Evolutionary conservation across 805 yeast species (phyloP), one percentile per base, ranked within the genome.

Genomic region (Saccharomycopsis amapae): DNA sequence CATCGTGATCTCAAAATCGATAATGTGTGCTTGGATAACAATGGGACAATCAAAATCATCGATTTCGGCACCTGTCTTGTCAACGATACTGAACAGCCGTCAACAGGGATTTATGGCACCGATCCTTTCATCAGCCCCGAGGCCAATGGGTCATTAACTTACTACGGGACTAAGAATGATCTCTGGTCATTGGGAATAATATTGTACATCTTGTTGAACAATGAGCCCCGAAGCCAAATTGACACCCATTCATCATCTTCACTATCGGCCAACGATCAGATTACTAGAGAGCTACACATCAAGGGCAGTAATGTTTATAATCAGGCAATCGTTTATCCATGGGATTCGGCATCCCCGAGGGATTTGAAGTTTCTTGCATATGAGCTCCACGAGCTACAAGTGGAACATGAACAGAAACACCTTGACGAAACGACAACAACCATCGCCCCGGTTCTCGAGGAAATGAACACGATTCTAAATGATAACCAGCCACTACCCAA

Each of bases 1-100:
- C 97, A 89, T 62, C 83, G 96, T 57, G 97, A 89, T 58, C 68
- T 89, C 51, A 89, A 89, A 62, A 87, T 94, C 10, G 97, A 89
- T 58, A 89, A 89, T 61, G 67, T 89, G 24, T 62, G 90, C 34
- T 65, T 89, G 37, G 79, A 85, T 5, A 69, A 75, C 9, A 65
- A 69, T 46, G 93, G 93, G 9, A 71, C 75, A 43, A 66, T 81
- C 48, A 81, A 79, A 56, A 78, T 82, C 41, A 76, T 86, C 37
- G 97, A 89, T 61, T 89, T 89, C 62, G 97, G 97, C 23, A 85
- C 94, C 3, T 46, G 51, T n/a, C 3, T 47, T 17, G 37, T 12
- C 5, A 17, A 20, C 15, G 45, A 19, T 12, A 5, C 10, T 7
- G 48, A 48, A n/a, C 2, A 20, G 18, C 9, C 15, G 6, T 40